Evolutionary conservation across 2,329 filamentous ascomycete genomes (phyloP).

Genomic region (Harringtonia lauricola): DNA sequence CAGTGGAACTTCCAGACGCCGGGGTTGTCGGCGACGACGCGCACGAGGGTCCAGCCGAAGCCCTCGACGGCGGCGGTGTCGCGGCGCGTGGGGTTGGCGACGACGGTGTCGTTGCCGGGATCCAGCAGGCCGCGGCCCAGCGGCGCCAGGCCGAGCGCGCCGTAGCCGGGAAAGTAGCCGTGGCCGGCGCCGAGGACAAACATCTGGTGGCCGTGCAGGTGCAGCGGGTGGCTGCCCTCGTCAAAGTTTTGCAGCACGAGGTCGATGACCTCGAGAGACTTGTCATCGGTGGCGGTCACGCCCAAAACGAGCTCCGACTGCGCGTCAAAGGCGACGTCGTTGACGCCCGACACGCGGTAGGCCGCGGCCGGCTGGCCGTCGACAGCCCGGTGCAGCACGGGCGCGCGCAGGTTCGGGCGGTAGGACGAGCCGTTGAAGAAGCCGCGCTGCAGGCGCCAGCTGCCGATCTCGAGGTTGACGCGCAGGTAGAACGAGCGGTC

Average conservation of each 20-base stretch:
- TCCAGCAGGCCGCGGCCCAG: slow-evolving; percentile 23
- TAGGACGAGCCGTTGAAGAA: slow-evolving; percentile 47
- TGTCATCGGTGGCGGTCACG: slow-evolving; percentile 23
- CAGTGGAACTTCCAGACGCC: slow-evolving; percentile 32
- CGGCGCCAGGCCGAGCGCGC: slow-evolving; percentile 19
- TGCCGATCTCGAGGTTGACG: slow-evolving; percentile 47
- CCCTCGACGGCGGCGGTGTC: slow-evolving; percentile 33
- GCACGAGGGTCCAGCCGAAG: slow-evolving; percentile 37
- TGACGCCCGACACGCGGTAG: slow-evolving; percentile 37
- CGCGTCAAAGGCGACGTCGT: slow-evolving; percentile 34
- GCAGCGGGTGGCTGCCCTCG: slow-evolving; percentile 15
- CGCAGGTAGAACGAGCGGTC: slow-evolving; percentile 43
- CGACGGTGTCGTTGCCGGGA: slow-evolving; percentile 19
- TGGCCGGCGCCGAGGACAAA: slow-evolving; percentile 51
- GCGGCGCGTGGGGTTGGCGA: slow-evolving; percentile 32
- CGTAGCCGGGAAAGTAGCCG: slow-evolving; percentile 40
- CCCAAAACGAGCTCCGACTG: slow-evolving; percentile 48
- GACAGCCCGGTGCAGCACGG: slow-evolving; percentile 38
- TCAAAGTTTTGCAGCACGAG: slow-evolving; percentile 40
- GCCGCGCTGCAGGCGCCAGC: slow-evolving; percentile 45
- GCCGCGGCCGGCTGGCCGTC: slow-evolving; percentile 30
- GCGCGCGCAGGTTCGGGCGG: slow-evolving; percentile 32
- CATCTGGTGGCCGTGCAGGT: slow-evolving; percentile 24
- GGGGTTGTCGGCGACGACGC: slow-evolving; percentile 38
- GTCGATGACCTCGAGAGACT: slow-evolving; percentile 51